A percentile compares a stretch with the other conserved stretches of the same genome.
phyloP scores from a whole-genome alignment of 306 rosid species.

The Nissolia schottii region DNA sequence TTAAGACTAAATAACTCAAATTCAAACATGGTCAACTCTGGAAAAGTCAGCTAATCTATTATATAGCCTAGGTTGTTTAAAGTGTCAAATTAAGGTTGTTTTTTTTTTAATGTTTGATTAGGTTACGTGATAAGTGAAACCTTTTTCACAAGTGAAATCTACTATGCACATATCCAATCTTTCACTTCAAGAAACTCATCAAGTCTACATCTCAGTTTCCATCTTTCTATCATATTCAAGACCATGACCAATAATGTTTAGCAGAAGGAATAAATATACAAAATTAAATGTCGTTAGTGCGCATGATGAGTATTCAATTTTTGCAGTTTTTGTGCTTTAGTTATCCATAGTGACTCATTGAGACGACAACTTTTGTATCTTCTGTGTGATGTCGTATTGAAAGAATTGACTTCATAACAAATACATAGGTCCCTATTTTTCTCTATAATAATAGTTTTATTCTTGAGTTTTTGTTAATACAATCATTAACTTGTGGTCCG shows the following conservation, averaged over 20 bases:
- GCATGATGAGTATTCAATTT: neutral
- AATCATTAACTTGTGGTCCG: neutral
- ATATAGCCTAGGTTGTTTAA: neutral
- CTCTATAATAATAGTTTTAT: neutral
- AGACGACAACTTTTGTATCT: slow-evolving; percentile 20
- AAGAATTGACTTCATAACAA: neutral
- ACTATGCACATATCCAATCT: neutral
- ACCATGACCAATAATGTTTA: slow-evolving; percentile 9
- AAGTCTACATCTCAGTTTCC: neutral
- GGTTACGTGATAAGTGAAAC: neutral
- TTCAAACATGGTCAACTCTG: neutral
- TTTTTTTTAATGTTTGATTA: neutral
- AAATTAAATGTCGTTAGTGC: neutral
- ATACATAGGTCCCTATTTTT: neutral
- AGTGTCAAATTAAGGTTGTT: neutral
- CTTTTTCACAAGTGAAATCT: neutral
- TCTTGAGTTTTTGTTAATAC: neutral
- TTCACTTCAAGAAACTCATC: neutral
- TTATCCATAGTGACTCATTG: neutral
- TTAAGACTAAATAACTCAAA: neutral
- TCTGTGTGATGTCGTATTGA: slow-evolving; percentile 12
- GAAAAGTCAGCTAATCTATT: neutral
- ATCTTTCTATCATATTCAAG: neutral
- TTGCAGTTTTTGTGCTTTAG: neutral
- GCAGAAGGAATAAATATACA: neutral